A percentile compares a stretch with the other conserved stretches of the same genome.
These are phyloP conservation scores for Trichoderma orchidacearum DNA, from an alignment of 495 filamentous ascomycete species.

Conservation along the genomic window DNA sequence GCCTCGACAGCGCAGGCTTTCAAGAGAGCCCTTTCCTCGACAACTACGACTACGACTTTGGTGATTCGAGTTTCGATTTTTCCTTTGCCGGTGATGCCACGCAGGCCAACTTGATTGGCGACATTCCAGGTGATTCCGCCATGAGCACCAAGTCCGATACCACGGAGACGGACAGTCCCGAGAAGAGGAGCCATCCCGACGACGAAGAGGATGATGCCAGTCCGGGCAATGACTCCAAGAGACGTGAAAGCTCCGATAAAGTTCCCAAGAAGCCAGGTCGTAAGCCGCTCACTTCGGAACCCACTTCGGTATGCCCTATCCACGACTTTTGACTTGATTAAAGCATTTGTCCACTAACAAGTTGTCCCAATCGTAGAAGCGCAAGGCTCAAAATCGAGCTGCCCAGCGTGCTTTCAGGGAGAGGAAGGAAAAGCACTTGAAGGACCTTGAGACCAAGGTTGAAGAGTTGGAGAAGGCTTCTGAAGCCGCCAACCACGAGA, in stretches of 20 bases:
- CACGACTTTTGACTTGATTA: not conserved
- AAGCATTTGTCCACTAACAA: constrained; percentile 26
- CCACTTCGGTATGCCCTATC: constrained; percentile 67
- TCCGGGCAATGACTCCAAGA: constrained; percentile 49
- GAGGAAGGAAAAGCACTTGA: constrained; percentile 93
- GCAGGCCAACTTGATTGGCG: constrained; percentile 55
- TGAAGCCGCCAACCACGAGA: constrained; percentile 72
- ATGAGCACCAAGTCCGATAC: constrained; percentile 38
- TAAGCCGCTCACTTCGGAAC: constrained; percentile 90
- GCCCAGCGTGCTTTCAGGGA: constrained; percentile 95
- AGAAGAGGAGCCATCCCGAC: constrained; percentile 71
- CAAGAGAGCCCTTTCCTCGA: constrained; percentile 76
- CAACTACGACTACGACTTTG: constrained; percentile 45
- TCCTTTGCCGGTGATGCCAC: constrained; percentile 55
- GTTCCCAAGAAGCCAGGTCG: constrained; percentile 86
- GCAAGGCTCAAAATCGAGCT: constrained; percentile 95
- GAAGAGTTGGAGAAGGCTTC: constrained; percentile 82
- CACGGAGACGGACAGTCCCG: constrained; percentile 53
- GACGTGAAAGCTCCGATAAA: constrained; percentile 64
- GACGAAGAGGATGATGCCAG: constrained; percentile 48
- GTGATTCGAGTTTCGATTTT: constrained; percentile 39
- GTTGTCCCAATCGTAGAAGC: constrained; percentile 48
- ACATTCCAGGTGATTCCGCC: constrained; percentile 38
- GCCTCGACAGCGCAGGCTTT: constrained; percentile 22
- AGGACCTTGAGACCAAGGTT: constrained; percentile 91